A percentile compares a stretch with the other conserved stretches of the same genome.
Evolutionary conservation across 306 rosid species (phyloP).

Genomic region (Aeschynomene evenia): DNA sequence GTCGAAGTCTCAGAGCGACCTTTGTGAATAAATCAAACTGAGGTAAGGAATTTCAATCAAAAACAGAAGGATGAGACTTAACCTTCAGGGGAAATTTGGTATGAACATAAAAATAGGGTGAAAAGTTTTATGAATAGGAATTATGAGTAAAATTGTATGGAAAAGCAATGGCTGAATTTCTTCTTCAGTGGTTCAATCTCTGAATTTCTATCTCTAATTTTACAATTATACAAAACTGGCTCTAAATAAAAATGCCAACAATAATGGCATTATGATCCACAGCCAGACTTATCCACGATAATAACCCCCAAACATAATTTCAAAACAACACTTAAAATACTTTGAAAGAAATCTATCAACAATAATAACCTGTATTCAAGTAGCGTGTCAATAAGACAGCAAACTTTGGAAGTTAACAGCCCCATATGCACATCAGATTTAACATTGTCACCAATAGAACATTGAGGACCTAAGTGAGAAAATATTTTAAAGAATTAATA

Average conservation of each 20-base stretch:
- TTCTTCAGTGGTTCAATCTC: too few species aligned
- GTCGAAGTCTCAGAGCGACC: background rate
- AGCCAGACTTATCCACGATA: constrained; percentile 3
- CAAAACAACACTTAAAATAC: constrained; percentile 11
- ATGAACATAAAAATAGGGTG: background rate
- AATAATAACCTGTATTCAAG: constrained; percentile 71
- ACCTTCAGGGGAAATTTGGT: background rate
- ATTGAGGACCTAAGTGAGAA: constrained; percentile 46
- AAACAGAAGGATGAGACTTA: background rate
- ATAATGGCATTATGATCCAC: background rate
- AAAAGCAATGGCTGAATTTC: too few species aligned
- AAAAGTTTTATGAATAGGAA: background rate
- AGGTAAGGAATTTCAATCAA: background rate
- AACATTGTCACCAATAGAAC: constrained; percentile 51
- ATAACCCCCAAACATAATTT: background rate
- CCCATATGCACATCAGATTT: constrained; percentile 41
- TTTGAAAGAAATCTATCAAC: constrained; percentile 1
- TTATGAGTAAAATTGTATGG: background rate
- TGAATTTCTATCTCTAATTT: background rate
- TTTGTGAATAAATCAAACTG: background rate
- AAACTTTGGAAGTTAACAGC: constrained; percentile 61
- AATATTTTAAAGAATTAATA: constrained; percentile 10
- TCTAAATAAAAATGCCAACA: background rate
- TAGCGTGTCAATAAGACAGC: constrained; percentile 64
- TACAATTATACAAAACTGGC: background rate